Evolutionary conservation across 345 rosid genomes (phyloP).

Genomic region (Citrus reticulata): DNA sequence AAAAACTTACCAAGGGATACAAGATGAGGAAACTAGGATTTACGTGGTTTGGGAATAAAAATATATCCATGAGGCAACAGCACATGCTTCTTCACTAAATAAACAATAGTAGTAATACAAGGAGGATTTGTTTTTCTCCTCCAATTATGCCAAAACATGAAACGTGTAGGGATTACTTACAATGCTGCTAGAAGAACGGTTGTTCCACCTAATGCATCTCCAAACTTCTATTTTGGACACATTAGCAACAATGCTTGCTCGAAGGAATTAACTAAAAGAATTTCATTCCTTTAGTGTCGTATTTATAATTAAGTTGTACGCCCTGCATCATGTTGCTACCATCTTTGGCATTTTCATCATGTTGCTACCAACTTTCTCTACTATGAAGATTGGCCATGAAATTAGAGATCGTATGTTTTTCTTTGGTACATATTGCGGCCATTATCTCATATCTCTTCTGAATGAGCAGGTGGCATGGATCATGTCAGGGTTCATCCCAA

Average conservation of each 20-base stretch:
- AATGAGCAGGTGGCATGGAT: conserved; percentile 66
- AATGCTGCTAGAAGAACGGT: not conserved
- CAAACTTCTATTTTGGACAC: not conserved
- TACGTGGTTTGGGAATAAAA: not conserved
- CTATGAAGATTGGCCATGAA: not conserved
- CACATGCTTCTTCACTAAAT: not conserved
- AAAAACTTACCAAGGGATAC: not conserved
- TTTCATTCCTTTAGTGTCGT: not conserved
- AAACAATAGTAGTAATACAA: not conserved
- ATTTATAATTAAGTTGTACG: not conserved
- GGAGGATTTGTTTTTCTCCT: not conserved
- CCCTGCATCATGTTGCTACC: not conserved
- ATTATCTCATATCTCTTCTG: not conserved
- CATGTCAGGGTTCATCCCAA: conserved; percentile 96
- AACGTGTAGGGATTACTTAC: not conserved
- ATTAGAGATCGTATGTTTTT: not conserved
- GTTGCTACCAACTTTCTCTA: not conserved
- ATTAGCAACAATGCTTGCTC: not conserved
- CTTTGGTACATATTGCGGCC: not conserved
- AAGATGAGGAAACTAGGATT: not conserved
- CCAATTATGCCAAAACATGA: not conserved
- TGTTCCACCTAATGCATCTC: not conserved
- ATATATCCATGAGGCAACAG: not conserved
- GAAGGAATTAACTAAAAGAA: not conserved
- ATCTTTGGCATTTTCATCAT: not conserved